phyloP scores from a whole-genome alignment of 306 rosid species.

The Vachellia pachyceras region DNA sequence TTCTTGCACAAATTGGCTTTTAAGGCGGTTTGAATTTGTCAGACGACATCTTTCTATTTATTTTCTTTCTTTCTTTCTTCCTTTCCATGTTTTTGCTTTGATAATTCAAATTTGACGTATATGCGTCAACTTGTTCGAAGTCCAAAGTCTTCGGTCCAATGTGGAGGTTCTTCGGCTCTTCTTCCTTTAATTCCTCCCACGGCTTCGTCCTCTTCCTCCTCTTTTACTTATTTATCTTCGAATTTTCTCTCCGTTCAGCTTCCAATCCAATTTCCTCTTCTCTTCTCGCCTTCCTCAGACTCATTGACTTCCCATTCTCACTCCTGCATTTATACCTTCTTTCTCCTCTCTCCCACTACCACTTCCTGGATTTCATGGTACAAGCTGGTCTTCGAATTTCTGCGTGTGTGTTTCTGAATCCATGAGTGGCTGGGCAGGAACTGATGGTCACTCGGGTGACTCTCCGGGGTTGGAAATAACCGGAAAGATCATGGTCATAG shows the following conservation, averaged over 20 bases:
- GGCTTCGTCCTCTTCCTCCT: neutral
- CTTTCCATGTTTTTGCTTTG: too few relatives aligned
- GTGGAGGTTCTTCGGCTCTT: neutral
- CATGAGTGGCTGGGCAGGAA: conserved; percentile 42
- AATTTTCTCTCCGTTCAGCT: conserved; percentile 20
- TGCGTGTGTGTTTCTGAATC: neutral
- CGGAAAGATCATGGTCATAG: conserved; percentile 70
- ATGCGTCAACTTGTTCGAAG: too few relatives aligned
- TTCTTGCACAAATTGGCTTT: too few relatives aligned
- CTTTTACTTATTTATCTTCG: too few relatives aligned
- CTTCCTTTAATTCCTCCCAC: conserved; percentile 27
- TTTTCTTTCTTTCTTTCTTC: too few relatives aligned
- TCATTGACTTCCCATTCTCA: neutral
- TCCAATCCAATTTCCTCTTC: conserved; percentile 42
- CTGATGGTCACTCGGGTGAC: conserved; percentile 32
- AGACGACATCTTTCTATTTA: too few relatives aligned
- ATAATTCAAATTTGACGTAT: too few relatives aligned
- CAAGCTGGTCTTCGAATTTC: neutral
- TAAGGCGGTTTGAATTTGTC: too few relatives aligned
- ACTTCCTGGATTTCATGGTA: neutral
- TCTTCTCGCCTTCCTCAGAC: neutral
- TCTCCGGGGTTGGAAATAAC: conserved; percentile 58
- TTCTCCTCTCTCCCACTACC: neutral
- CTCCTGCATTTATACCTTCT: neutral
- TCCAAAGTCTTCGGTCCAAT: too few relatives aligned